Evolutionary conservation across 495 filamentous ascomycete species (phyloP).

Genomic region (Barbatosphaeria neglecta): DNA sequence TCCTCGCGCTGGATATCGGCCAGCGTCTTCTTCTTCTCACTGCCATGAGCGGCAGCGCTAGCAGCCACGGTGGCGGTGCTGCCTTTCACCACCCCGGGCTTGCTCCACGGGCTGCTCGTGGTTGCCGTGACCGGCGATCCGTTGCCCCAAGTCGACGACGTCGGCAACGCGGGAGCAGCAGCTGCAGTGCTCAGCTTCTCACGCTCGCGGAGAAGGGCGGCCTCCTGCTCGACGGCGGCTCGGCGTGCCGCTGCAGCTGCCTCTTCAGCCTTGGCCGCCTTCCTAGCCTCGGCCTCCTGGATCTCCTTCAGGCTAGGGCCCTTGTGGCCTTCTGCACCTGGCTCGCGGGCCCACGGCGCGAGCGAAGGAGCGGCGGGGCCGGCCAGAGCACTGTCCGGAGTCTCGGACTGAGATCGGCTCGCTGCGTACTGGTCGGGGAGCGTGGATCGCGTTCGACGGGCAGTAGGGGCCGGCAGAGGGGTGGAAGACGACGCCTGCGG

Average conservation of each 20-base stretch:
- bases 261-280: constrained; percentile 84
- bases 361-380: constrained; percentile 46
- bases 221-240: constrained; percentile 64
- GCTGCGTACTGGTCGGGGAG: constrained; percentile 66
- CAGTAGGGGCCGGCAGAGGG: constrained; percentile 74
- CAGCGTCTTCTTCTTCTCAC: constrained; percentile 71
- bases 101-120: constrained; percentile 49
- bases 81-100: constrained; percentile 39
- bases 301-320: constrained; percentile 94
- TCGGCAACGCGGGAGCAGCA: constrained; percentile 66
- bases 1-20: constrained; percentile 97
- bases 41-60: constrained; percentile 19
- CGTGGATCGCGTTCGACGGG: constrained; percentile 71
- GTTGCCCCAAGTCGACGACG: constrained; percentile 83
- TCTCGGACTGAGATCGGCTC: constrained; percentile 62
- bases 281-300: constrained; percentile 86
- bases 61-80: constrained; percentile 16
- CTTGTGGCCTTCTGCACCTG: constrained; percentile 56
- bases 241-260: constrained; percentile 69
- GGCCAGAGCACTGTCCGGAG: constrained; percentile 41
- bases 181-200: constrained; percentile 47
- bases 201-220: constrained; percentile 36
- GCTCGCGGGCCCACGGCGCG: constrained; percentile 90
- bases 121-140: constrained; percentile 45
- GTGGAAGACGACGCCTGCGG: constrained; percentile 62